Base-by-base conservation (phyloP, 306 rosid genomes). In the Medicago lupulina region DNA sequence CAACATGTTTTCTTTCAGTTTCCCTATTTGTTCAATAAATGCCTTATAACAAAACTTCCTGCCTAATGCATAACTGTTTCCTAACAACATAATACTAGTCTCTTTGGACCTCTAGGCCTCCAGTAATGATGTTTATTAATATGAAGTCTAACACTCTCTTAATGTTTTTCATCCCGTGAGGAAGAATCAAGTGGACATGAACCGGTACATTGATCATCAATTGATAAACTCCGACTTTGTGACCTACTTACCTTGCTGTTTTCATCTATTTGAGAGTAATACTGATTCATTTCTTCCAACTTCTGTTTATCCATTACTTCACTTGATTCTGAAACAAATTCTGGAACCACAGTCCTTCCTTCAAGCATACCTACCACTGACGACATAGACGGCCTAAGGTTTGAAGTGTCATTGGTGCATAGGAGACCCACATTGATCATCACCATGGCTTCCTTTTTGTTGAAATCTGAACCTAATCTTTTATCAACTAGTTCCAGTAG, bases 331-430 rank as follows among this genome's bases (percentile, higher is more conserved):
- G 65, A 19, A 53, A 70, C 50, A 9, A 23, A 11, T 31, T 83
- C 78, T 23, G 66, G 78, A 54, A 79, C 57, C 12, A 16, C 17
- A 4, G 8, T 63, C 71, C 12, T 55, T 7, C 80, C 81, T 50
- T 83, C 86, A 43, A 83, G 83, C 75, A 79, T 79, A 77, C 78
- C 70, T 3, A 75, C 44, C 44, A 83, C 81, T 7, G 75, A 54
- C 4, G 83, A 79, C 86, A 83, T 79, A 31, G 75, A 1, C 0
- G 86, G 86, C 55, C 83, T 79, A 2, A 43, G 67, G 1, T 74
- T 39, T 74, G 81, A 19, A 40, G 78, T 34, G 10, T 0, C 28
- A 63, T 75, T 83, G 64, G 83, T 79, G 71, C 86, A 79, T 18
- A 83, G 11, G 8, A 83, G 83, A 62, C 67, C 83, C 43, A 83